Evolutionary conservation across 225 moss, liverwort and hornwort genomes (phyloP), one percentile per base, ranked within the genome.

Genomic region (Antitrichia curtipendula): DNA sequence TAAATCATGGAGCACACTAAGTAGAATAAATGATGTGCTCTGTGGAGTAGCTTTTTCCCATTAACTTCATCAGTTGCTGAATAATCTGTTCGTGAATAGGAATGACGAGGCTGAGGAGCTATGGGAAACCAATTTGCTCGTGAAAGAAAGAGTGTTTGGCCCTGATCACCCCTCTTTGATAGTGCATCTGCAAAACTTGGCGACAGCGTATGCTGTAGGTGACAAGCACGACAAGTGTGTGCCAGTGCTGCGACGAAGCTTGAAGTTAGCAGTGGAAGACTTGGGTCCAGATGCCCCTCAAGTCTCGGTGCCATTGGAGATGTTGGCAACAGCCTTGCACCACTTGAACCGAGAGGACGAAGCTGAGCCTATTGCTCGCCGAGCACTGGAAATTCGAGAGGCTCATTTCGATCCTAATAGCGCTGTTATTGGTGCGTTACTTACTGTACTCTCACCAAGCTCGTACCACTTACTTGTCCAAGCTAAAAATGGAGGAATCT

Each of bases 341-440:
- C 96, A 96, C 84, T 87, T 96, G 82, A 96, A 90, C 63, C 92
- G 92, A 77, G 94, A 93, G 50, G 88, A 92, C 64, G 96, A 96
- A 90, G 96, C 96, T 47, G 98, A 98, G 80, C 91, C 94, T 40
- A 88, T 98, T 57, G 98, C 98, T 77, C 98, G 98, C 45, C 95
- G 96, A 79, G 98, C 98, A 59, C 78, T 98, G 40, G 86, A 95
- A 75, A 96, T 98, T 75, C 94, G 96, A 36, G 95, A 96, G 91
- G 90, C 91, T 87, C 91, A 93, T 87, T 98, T 92, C 80, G 98
- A 96, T 70, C 23, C 86, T 61, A 82, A 95, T 59, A 94, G 94
- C 90, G 94, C 94, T 31, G 94, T 86, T 66, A 91, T 96, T 68
- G 96, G 96, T 96, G 85, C 93, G 91, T 87, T 45, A 19, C 62